Evolutionary conservation across 2,329 filamentous ascomycete species (phyloP).

Genomic region (Sclerotinia subarctica): DNA sequence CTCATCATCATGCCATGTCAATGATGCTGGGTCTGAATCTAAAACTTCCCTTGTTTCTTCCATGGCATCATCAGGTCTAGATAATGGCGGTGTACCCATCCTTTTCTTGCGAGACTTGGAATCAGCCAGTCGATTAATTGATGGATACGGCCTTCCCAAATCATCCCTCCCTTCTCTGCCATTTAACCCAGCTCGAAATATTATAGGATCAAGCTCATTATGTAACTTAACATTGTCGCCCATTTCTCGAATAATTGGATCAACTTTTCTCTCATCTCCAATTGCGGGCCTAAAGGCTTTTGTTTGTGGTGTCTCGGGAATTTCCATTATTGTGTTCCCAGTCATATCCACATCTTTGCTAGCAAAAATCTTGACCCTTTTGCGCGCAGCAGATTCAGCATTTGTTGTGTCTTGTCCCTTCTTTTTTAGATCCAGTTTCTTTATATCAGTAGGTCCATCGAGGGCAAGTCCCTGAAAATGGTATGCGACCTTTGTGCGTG

Average conservation of each 20-base stretch:
- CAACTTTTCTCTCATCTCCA: conserved; percentile 22
- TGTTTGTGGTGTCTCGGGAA: conserved; percentile 22
- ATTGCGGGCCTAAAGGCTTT: conserved; percentile 24
- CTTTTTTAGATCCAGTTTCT: conserved; percentile 28
- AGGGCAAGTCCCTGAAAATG: conserved; percentile 37
- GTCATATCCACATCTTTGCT: conserved; percentile 8
- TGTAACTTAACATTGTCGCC: conserved; percentile 25
- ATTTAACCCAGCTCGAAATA: conserved; percentile 29
- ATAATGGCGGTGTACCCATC: conserved; percentile 32
- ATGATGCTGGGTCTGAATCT: conserved; percentile 47
- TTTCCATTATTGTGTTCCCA: conserved; percentile 14
- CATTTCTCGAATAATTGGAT: conserved; percentile 24
- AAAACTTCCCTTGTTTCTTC: conserved; percentile 23
- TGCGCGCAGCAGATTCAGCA: conserved; percentile 29
- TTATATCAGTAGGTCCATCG: conserved; percentile 23
- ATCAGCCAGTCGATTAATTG: conserved; percentile 34
- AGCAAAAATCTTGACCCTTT: conserved; percentile 29
- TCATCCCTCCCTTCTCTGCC: conserved; percentile 22
- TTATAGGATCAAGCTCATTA: conserved; percentile 33
- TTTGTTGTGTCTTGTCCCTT: conserved; percentile 13
- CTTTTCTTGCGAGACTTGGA: conserved; percentile 36
- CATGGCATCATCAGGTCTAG: conserved; percentile 12
- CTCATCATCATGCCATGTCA: conserved; percentile 67
- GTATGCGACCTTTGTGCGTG: conserved; percentile 36
- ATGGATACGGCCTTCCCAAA: conserved; percentile 32